Base-by-base conservation (phyloP, 192 early-diverging fungal genomes). In the Gamsiella multidivaricata region DNA sequence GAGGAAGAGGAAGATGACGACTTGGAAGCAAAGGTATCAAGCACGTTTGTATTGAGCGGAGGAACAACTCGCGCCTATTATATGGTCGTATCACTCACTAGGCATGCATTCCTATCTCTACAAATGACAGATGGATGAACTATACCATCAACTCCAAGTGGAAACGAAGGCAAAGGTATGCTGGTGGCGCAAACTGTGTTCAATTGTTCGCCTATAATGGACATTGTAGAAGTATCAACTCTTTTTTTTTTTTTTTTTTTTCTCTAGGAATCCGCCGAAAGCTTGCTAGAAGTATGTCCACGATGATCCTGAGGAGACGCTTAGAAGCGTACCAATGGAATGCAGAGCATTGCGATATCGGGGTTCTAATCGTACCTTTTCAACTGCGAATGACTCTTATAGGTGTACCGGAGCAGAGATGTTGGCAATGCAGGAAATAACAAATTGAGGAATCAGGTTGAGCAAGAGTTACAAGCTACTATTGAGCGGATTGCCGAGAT, bases 1-100 rank as follows among this genome's bases (percentile, higher is more conserved):
- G 41, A 56, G 5, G 57, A 70, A 3, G 70, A 73, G 7, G 65
- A 78, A 3, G 74, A 78, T 45, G 74, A 78, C 39, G 74, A 78
- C 39, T 37, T 78, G 46, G 74, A 78, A 31, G 46, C 65, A 5
- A 78, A 78, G 74, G 74, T 78, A 54, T 29, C n/a, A n/a, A 4
- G 28, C 9, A n/a, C 36, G 17, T 26, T 42, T n/a, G n/a, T n/a
- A n/a, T n/a, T n/a, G n/a, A n/a, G n/a, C n/a, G 25, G 3, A 28
- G 22, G 37, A 39, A 39, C 37, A 39, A 39, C 5, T 12, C n/a
- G n/a, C n/a, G n/a, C n/a, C n/a, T n/a, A n/a, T n/a, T n/a, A n/a
- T n/a, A n/a, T n/a, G 5, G 26, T 29, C 15, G 23, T 23, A 14
- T 28, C 25, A 53, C 10, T 32, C 1, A 31, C 31, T 6, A 39